Base-by-base conservation (phyloP, 164 flowering plant species). In the Tinospora cordifolia region DNA sequence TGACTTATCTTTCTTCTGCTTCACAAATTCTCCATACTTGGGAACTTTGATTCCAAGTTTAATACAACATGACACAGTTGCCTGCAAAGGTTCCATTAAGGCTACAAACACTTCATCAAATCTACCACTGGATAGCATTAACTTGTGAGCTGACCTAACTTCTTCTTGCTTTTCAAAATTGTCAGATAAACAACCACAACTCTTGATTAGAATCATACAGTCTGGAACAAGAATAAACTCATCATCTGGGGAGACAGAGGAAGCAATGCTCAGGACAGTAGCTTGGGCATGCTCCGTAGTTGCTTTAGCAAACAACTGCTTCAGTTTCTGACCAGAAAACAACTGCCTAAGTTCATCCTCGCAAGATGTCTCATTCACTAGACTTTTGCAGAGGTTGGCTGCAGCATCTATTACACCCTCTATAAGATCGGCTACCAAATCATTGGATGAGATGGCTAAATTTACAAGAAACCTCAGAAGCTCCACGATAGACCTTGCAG, bases 61-160 rank as follows among this genome's bases (percentile, higher is more conserved):
- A 26, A 44, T 22, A 73, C 78, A 90, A 39, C 74, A 82, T 19
- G 76, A 72, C 67, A 88, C 91, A 75, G 84, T 46, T 57, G 74
- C 82, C 46, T 87, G 88, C 77, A 95, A 73, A 72, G 74, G 68
- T 24, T 67, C 71, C 63, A 76, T 73, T 24, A 95, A 60, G 49
- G 77, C 77, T 75, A 79, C 87, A 81, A 92, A 76, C 85, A 92
- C 80, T 40, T 82, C 81, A 73, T 87, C 85, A 76, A 90, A 83
- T 72, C 80, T 72, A 75, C 80, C 84, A 84, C 80, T 86, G 24
- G 85, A 81, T 44, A 87, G 47, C 73, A 91, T 70, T 76, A 92
- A 76, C 76, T 84, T 87, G 69, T 92, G 98, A 72, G 82, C 93
- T 67, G 88, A 83, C 74, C 92, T 86, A 69, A 90, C 87, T 83